phyloP scores from a whole-genome alignment of 306 rosid genomes.

The Sophora flavescens region DNA sequence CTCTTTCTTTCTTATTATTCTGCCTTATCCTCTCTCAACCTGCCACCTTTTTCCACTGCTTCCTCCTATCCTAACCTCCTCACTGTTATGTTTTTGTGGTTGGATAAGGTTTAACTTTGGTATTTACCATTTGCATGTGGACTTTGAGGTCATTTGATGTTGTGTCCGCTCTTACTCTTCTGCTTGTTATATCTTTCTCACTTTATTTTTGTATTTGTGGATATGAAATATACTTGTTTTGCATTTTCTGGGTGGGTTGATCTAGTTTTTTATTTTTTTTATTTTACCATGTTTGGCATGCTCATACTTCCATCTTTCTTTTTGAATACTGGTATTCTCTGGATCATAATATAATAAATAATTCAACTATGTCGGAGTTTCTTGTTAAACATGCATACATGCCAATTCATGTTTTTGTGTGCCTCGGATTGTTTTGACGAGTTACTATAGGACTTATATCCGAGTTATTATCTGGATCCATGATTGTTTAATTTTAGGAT shows the following conservation, averaged over 20 bases:
- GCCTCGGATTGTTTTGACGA: background rate
- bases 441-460: background rate
- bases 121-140: conserved; percentile 62
- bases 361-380: conserved; percentile 12
- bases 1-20: conserved; percentile 34
- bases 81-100: conserved; percentile 17
- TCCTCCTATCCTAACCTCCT: conserved; percentile 23
- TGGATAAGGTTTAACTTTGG: conserved; percentile 41
- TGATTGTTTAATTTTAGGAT: conserved; percentile 27
- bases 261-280: conserved; percentile 1
- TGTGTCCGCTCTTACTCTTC: conserved; percentile 37
- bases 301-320: background rate
- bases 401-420: conserved; percentile 9
- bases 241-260: conserved; percentile 30
- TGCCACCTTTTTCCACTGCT: conserved; percentile 45
- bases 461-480: background rate
- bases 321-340: background rate
- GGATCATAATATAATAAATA: background rate
- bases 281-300: conserved; percentile 21
- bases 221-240: background rate
- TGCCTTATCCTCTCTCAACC: conserved; percentile 26
- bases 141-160: conserved; percentile 58
- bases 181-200: conserved; percentile 42
- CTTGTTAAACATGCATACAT: conserved; percentile 23
- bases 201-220: conserved; percentile 22